Percentiles rank a stretch among this genome's conserved stretches.
Evolutionary conservation across 257 asterid species (phyloP).

Genomic region (Ilex aquifolium): DNA sequence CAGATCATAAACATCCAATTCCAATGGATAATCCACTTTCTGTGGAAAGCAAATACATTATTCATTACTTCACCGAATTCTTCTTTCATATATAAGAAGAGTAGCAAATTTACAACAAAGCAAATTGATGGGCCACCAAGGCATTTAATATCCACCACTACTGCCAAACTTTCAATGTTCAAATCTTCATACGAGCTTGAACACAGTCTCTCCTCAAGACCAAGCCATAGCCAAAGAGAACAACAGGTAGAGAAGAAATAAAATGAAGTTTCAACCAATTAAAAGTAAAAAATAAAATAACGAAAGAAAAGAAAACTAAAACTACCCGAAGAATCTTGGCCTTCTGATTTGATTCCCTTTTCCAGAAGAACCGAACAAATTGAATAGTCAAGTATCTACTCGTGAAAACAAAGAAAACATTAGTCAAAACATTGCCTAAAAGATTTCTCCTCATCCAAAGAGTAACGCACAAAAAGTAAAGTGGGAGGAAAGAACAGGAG

Average conservation of each 20-base stretch:
- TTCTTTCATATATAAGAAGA: neutral
- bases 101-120: neutral
- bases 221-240: no score
- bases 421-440: no score
- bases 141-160: neutral
- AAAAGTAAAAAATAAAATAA: slow-evolving; percentile 2
- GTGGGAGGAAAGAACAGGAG: neutral
- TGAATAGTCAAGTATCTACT: slow-evolving; percentile 88
- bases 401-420: slow-evolving; percentile 15
- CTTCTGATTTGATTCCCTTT: slow-evolving; percentile 97
- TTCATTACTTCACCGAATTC: slow-evolving; percentile 3
- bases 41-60: slow-evolving; percentile 25
- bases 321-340: slow-evolving; percentile 96
- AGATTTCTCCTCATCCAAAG: no score
- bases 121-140: neutral
- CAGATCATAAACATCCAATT: slow-evolving; percentile 81
- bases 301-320: slow-evolving; percentile 9
- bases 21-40: slow-evolving; percentile 99
- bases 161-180: no score
- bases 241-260: neutral
- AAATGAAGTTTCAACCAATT: neutral
- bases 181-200: no score
- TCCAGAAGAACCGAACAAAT: slow-evolving; percentile 98
- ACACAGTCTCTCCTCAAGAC: no score
- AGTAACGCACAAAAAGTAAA: no score